phyloP scores from a whole-genome alignment of 192 early-diverging fungal genomes.

The Linnemannia elongata region DNA sequence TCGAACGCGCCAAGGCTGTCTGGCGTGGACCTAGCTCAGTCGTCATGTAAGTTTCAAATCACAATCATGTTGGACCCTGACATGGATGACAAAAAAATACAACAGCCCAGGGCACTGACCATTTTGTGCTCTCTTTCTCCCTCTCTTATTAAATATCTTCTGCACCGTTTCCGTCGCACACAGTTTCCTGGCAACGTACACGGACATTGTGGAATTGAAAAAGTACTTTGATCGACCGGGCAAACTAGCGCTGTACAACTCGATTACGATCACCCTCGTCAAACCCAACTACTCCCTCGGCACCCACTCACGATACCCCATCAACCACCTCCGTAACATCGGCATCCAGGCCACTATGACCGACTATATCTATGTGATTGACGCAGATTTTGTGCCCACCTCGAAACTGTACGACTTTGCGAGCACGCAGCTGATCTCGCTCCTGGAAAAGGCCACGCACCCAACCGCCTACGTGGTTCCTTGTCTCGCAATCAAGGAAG shows the following conservation, averaged over 20 bases:
- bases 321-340: slow-evolving; percentile 66
- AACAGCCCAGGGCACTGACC: neutral
- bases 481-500: slow-evolving; percentile 61
- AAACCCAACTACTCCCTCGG: slow-evolving; percentile 60
- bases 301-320: slow-evolving; percentile 61
- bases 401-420: slow-evolving; percentile 52
- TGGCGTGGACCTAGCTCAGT: slow-evolving; percentile 66
- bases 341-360: slow-evolving; percentile 56
- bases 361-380: slow-evolving; percentile 65
- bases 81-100: neutral
- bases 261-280: slow-evolving; percentile 47
- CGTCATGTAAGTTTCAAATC: slow-evolving; percentile 50
- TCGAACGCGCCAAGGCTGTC: slow-evolving; percentile 54
- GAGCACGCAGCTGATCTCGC: slow-evolving; percentile 24
- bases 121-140: neutral
- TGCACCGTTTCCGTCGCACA: neutral
- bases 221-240: slow-evolving; percentile 49
- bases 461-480: slow-evolving; percentile 62
- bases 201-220: slow-evolving; percentile 56
- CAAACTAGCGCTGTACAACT: slow-evolving; percentile 43
- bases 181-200: slow-evolving; percentile 61
- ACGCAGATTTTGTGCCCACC: slow-evolving; percentile 68
- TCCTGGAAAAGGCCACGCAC: slow-evolving; percentile 16
- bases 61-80: too few relatives aligned
- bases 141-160: neutral